A percentile compares a stretch with the other conserved stretches of the same genome.
phyloP scores from a whole-genome alignment of 2,329 filamentous ascomycete genomes.

The Pseudonectria buxi region DNA sequence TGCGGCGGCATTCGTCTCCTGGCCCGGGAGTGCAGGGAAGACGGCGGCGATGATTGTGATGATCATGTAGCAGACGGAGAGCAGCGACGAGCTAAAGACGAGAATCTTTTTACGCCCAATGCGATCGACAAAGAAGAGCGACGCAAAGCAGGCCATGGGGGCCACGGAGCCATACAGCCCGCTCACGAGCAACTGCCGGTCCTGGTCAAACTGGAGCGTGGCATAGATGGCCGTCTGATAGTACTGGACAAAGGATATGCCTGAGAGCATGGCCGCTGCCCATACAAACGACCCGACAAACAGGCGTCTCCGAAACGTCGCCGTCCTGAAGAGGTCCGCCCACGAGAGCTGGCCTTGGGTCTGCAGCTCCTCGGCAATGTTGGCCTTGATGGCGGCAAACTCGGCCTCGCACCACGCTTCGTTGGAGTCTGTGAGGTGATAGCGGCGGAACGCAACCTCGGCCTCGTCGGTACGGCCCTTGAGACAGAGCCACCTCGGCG shows the following conservation, averaged over 20 bases:
- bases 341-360: slow-evolving; percentile 23
- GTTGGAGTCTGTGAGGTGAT: slow-evolving; percentile 29
- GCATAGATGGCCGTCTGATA: slow-evolving; percentile 37
- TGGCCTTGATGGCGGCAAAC: slow-evolving; percentile 28
- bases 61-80: slow-evolving; percentile 32
- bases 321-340: slow-evolving; percentile 26
- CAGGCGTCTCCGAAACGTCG: slow-evolving; percentile 29
- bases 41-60: slow-evolving; percentile 33
- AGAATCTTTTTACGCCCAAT: slow-evolving; percentile 31
- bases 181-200: slow-evolving; percentile 32
- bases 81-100: slow-evolving; percentile 27
- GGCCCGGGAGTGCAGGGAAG: slow-evolving; percentile 28
- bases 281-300: slow-evolving; percentile 35
- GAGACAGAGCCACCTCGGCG: slow-evolving; percentile 30
- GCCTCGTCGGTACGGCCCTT: slow-evolving; percentile 32
- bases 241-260: slow-evolving; percentile 37
- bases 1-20: slow-evolving; percentile 31
- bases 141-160: slow-evolving; percentile 30
- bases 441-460: slow-evolving; percentile 26
- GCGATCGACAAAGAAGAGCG: slow-evolving; percentile 33
- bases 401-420: slow-evolving; percentile 31
- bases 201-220: slow-evolving; percentile 30
- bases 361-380: slow-evolving; percentile 28
- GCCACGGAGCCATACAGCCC: slow-evolving; percentile 33
- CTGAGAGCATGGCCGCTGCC: slow-evolving; percentile 35